Evolutionary conservation across 2,329 filamentous ascomycete species (phyloP).

Genomic region (Pyricularia grisea): DNA sequence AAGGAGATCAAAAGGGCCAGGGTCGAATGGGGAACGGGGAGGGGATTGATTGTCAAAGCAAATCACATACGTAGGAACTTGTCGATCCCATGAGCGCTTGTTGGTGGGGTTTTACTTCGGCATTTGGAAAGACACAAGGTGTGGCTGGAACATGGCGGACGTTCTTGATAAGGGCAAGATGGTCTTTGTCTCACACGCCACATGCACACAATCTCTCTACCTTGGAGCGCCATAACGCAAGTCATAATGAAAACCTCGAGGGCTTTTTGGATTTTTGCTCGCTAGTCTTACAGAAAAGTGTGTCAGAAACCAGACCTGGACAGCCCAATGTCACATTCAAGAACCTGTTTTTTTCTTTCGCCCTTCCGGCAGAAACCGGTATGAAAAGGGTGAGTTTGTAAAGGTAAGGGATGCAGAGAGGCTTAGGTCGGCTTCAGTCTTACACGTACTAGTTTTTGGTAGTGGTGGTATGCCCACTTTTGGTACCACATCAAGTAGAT

Average conservation of each 20-base stretch:
- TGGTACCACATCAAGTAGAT: neutral
- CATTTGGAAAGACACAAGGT: neutral
- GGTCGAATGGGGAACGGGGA: no score
- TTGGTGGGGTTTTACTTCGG: neutral
- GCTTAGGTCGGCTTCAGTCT: neutral
- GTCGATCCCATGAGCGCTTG: neutral
- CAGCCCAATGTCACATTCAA: neutral
- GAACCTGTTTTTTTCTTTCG: neutral
- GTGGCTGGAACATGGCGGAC: neutral
- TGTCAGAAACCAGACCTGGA: neutral
- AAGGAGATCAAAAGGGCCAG: neutral
- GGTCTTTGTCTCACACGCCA: neutral
- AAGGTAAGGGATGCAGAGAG: no score
- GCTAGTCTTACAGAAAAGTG: neutral
- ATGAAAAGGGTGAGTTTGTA: no score
- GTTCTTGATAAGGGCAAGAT: neutral
- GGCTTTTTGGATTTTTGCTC: neutral
- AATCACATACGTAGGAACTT: neutral
- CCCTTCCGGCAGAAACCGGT: neutral
- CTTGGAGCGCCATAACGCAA: neutral
- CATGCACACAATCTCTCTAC: neutral
- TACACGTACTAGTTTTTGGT: neutral
- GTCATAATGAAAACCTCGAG: neutral
- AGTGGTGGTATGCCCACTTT: neutral
- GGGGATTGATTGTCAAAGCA: neutral